Evolutionary conservation across 2,329 filamentous ascomycete genomes (phyloP).

Genomic region (Nothopassalora personata): DNA sequence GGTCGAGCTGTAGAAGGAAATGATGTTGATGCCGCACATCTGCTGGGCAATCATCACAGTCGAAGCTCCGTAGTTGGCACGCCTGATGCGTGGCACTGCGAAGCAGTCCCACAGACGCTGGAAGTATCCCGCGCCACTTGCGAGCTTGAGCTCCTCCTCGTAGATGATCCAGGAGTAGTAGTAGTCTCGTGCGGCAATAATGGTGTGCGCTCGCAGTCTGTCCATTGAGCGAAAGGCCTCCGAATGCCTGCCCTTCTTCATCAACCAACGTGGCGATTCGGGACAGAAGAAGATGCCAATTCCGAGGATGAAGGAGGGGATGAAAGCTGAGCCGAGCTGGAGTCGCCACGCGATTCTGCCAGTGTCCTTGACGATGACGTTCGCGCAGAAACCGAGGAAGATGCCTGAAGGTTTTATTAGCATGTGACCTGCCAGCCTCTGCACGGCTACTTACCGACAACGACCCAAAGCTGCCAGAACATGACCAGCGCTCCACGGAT

Average conservation of each 20-base stretch:
- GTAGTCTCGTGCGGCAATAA: conserved; percentile 53
- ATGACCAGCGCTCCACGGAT: conserved; percentile 66
- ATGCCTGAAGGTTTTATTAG: conserved; percentile 42
- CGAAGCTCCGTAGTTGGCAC: conserved; percentile 35
- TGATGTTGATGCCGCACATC: conserved; percentile 25
- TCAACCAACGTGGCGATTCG: conserved; percentile 40
- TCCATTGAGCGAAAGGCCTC: conserved; percentile 48
- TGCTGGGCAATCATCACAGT: conserved; percentile 36
- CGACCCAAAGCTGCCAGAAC: conserved; percentile 69
- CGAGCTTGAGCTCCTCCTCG: conserved; percentile 31
- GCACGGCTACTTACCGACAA: conserved; percentile 14
- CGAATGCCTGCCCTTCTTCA: conserved; percentile 42
- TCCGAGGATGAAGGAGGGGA: conserved; percentile 34
- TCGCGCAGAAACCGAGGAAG: conserved; percentile 61
- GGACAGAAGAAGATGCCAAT: conserved; percentile 31
- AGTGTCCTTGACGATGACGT: conserved; percentile 57
- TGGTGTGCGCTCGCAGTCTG: conserved; percentile 44
- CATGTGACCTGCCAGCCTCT: not conserved
- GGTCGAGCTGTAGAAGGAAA: conserved; percentile 35
- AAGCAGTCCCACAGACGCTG: conserved; percentile 47
- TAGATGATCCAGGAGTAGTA: conserved; percentile 46
- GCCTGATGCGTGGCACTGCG: conserved; percentile 43
- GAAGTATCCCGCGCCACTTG: conserved; percentile 37
- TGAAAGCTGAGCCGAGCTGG: conserved; percentile 62
- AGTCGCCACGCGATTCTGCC: conserved; percentile 60